A percentile compares a stretch with the other conserved stretches of the same genome.
These are phyloP conservation scores for Trichoderma koningii DNA, from an alignment of 2,329 filamentous ascomycete genomes.

Conservation along the genomic window DNA sequence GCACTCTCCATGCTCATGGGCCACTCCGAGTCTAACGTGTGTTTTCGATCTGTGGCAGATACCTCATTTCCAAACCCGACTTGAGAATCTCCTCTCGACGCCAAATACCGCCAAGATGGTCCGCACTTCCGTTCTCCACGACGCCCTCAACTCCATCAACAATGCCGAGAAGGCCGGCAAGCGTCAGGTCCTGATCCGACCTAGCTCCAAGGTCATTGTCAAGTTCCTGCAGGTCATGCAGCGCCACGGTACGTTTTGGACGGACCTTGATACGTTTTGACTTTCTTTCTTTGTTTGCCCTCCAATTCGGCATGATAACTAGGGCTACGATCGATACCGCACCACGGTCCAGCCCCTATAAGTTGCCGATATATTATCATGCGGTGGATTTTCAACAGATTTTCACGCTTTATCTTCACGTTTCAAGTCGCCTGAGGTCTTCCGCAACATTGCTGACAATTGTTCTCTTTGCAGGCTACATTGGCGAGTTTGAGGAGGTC, in stretches of 20 bases:
- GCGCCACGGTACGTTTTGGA: constrained; percentile 83
- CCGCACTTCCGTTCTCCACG: constrained; percentile 98
- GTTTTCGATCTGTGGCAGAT: constrained; percentile 51
- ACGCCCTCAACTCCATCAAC: constrained; percentile 99
- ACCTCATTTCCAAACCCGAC: constrained; percentile 66
- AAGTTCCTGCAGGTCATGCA: constrained; percentile 99
- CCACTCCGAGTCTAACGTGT: constrained; percentile 63
- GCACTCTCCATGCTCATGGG: constrained; percentile 69
- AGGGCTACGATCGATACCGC: constrained; percentile 80
- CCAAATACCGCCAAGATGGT: constrained; percentile 83
- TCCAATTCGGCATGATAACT: constrained; percentile 97
- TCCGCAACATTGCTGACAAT: constrained; percentile 78
- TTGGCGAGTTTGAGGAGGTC: constrained; percentile 99
- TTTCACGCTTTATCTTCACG: constrained; percentile 52
- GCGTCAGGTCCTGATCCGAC: constrained; percentile 98
- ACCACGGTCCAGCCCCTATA: constrained; percentile 98
- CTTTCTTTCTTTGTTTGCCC: constrained; percentile 25
- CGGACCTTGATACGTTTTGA: background rate
- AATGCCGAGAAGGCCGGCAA: constrained; percentile 99
- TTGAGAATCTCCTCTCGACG: constrained; percentile 71
- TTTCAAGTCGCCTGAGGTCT: constrained; percentile 77
- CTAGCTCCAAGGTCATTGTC: constrained; percentile 98
- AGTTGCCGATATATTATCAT: constrained; percentile 94
- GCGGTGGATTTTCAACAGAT: constrained; percentile 94
- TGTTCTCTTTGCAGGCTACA: constrained; percentile 73